Percentiles rank a stretch among this genome's conserved stretches.
These are phyloP conservation scores for Colletotrichum horii DNA, from an alignment of 2,329 filamentous ascomycete genomes.

Conservation along the genomic window DNA sequence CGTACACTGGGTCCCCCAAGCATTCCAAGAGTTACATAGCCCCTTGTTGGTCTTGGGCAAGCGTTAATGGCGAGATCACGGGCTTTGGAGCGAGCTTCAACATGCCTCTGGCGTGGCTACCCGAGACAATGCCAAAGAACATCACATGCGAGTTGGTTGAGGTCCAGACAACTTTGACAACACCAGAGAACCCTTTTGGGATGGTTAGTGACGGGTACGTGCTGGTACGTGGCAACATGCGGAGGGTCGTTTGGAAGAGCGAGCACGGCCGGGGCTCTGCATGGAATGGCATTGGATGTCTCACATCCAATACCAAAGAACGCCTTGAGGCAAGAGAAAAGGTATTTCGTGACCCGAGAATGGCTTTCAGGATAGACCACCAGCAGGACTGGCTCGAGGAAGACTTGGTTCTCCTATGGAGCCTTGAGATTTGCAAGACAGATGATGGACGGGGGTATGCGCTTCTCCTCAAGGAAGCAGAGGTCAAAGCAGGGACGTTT, in stretches of 20 bases:
- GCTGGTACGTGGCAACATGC: background rate
- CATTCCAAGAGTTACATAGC: background rate
- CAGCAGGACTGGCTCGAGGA: background rate
- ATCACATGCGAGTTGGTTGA: background rate
- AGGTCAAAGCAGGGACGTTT: accelerated
- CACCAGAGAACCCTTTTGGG: background rate
- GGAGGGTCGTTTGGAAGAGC: background rate
- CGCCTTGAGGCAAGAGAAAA: background rate
- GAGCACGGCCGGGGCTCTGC: background rate
- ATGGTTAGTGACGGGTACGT: background rate
- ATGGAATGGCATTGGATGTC: background rate
- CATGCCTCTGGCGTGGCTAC: background rate
- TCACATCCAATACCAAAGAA: background rate
- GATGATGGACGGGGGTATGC: background rate
- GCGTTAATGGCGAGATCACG: background rate
- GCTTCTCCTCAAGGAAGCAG: background rate
- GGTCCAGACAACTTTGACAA: background rate
- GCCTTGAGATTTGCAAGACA: background rate
- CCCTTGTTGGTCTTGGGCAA: background rate
- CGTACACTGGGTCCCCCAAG: accelerated
- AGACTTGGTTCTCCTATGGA: background rate
- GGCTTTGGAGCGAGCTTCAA: background rate
- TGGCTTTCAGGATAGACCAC: background rate
- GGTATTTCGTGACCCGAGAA: background rate
- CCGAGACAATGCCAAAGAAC: background rate